Base-by-base conservation (phyloP, 2,329 filamentous ascomycete species). In the Apiospora pterosperma region DNA sequence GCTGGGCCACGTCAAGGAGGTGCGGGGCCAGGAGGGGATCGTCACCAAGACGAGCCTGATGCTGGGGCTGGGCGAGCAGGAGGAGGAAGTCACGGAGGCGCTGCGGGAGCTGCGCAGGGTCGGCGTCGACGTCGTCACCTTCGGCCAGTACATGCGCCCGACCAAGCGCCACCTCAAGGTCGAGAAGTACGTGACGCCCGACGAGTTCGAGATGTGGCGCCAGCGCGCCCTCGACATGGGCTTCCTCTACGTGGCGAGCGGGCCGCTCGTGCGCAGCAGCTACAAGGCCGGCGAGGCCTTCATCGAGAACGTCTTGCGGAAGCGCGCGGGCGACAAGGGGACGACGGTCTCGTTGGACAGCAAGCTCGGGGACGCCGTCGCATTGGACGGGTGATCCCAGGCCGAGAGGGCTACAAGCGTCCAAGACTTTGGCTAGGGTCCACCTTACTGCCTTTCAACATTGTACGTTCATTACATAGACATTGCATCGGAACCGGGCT, bases 31-130 rank as follows among this genome's bases (percentile, higher is more conserved):
- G 67, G 87, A 90, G 1, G 86, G 86, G 3, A 85, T 98, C 66
- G 97, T 99, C 72, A 99, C 96, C n/a, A 99, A 99, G 85, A 98
- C 96, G 1, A 97, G 93, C 71, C 88, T 99, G 68, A 99, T 99
- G 96, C 85, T 99, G 28, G 96, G 96, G 4, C 80, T 99, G 5
- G 96, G 96, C 14, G 96, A 99, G 84, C 93, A 90, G 31, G 94
- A 98, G 72, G 86, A 91, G 21, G 91, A 98, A 79, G 78, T 99
- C 1, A 90, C 88, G 86, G 87, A 92, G 68, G 88, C 95, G 0
- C 79, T 98, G 66, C 86, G 83, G 76, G 92, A 96, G 76, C 85
- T 99, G 14, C 87, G 96, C 65, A 89, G 89, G 69, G 86, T 88
- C 65, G 83, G 92, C 66, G 94, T 97, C 58, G 96, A 99, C 71